These are phyloP conservation scores for Saccharomycopsis sp. DNA, from an alignment of 805 yeast genomes.

Conservation along the genomic window DNA sequence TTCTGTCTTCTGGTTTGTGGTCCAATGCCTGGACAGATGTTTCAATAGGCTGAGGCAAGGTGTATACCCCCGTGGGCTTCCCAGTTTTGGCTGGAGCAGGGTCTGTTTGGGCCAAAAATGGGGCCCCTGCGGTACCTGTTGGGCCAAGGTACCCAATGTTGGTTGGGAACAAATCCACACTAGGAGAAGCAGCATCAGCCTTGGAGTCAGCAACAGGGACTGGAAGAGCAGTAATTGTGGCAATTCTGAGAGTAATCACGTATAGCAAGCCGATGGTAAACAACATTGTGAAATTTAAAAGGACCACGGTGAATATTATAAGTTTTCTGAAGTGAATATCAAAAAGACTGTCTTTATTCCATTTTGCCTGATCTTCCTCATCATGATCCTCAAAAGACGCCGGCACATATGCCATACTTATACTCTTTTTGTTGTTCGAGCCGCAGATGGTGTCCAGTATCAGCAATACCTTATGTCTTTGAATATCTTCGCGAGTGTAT, in stretches of 20 bases:
- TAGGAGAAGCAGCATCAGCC: background rate
- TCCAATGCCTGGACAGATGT: slow-evolving; percentile 20
- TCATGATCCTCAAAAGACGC: background rate
- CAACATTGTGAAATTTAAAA: background rate
- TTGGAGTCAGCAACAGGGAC: background rate
- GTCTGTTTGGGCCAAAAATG: slow-evolving; percentile 17
- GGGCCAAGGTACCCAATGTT: slow-evolving; percentile 14
- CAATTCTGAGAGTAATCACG: background rate
- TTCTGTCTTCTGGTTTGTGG: slow-evolving; percentile 18
- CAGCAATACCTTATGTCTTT: too few species aligned
- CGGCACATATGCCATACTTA: background rate
- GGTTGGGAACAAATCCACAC: slow-evolving; percentile 15
- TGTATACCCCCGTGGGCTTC: slow-evolving; percentile 12
- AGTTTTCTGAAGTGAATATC: background rate
- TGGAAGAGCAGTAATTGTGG: background rate
- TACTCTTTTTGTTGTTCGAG: background rate
- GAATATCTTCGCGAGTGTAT: background rate
- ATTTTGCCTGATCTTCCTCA: background rate
- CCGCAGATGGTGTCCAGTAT: background rate
- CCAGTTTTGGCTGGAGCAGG: slow-evolving; percentile 19
- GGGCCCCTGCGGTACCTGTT: slow-evolving; percentile 20
- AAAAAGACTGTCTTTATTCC: background rate
- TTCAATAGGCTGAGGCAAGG: slow-evolving; percentile 22
- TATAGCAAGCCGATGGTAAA: background rate
- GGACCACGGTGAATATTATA: background rate